These are phyloP conservation scores for Saitozyma sp. DNA, from an alignment of 768 basidiomycete genomes.

Conservation along the genomic window DNA sequence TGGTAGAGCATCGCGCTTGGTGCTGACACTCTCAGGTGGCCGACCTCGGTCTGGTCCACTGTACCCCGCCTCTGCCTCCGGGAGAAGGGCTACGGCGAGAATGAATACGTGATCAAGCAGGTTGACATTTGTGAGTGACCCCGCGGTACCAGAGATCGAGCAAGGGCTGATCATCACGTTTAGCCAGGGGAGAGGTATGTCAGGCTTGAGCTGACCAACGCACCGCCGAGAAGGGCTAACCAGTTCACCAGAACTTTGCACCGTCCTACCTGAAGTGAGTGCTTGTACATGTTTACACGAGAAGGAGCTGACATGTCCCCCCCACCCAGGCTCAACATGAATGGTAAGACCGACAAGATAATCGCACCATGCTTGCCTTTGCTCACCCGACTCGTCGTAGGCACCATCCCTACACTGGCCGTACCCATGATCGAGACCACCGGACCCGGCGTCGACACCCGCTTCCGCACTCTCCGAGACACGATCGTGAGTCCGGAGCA, in stretches of 20 bases:
- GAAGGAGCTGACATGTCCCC: conserved; percentile 11
- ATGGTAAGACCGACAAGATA: conserved; percentile 59
- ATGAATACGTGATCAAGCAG: conserved; percentile 69
- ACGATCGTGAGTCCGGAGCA: conserved; percentile 59
- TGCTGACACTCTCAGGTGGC: conserved; percentile 30
- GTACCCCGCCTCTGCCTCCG: conserved; percentile 51
- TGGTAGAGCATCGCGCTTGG: too few relatives aligned
- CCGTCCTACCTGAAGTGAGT: conserved; percentile 61
- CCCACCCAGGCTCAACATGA: conserved; percentile 64
- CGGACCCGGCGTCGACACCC: conserved; percentile 67
- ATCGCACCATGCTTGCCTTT: too few relatives aligned
- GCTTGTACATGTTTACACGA: neutral
- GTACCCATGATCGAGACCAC: conserved; percentile 80
- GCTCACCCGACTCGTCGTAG: conserved; percentile 53
- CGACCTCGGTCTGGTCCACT: conserved; percentile 49
- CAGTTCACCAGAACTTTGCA: conserved; percentile 62
- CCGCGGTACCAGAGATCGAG: neutral
- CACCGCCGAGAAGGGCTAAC: conserved; percentile 8
- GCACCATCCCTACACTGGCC: conserved; percentile 76
- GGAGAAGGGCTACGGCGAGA: conserved; percentile 81
- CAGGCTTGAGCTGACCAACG: neutral
- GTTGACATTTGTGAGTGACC: conserved; percentile 41
- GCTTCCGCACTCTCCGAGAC: conserved; percentile 77
- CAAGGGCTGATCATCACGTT: conserved; percentile 2
- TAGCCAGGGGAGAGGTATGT: conserved; percentile 65